phyloP scores from a whole-genome alignment of 805 yeast species.

The Candida wancherniae region DNA sequence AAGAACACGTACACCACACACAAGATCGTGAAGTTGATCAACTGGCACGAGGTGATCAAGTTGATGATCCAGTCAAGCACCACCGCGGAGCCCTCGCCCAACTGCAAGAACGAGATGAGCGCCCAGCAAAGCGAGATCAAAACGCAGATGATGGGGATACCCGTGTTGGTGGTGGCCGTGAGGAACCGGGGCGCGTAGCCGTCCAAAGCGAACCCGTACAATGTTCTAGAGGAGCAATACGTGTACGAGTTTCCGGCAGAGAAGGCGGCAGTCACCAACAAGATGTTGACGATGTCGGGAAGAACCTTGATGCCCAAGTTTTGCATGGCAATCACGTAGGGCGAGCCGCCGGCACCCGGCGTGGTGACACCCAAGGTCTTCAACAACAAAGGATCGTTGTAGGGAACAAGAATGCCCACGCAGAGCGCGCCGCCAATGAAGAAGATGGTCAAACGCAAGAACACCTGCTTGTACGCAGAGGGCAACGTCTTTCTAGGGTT shows the following conservation, averaged over 20 bases:
- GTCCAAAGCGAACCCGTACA: constrained; percentile 66
- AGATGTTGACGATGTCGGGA: constrained; percentile 73
- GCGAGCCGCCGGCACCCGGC: constrained; percentile 80
- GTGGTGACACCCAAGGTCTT: constrained; percentile 51
- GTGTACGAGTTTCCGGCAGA: constrained; percentile 80
- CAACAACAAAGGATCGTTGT: constrained; percentile 55
- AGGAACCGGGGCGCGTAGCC: constrained; percentile 71
- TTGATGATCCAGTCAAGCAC: constrained; percentile 35
- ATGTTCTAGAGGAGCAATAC: constrained; percentile 71
- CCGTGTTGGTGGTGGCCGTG: constrained; percentile 45
- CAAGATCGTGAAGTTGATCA: constrained; percentile 26
- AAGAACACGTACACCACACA: constrained; percentile 19
- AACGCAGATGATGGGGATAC: constrained; percentile 46
- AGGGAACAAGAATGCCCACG: constrained; percentile 73
- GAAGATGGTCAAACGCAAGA: constrained; percentile 60
- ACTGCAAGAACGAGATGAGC: constrained; percentile 58
- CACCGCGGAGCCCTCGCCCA: constrained; percentile 26
- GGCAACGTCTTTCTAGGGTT: constrained; percentile 71
- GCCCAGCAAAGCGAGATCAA: constrained; percentile 48
- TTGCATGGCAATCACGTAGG: constrained; percentile 77
- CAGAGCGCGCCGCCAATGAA: constrained; percentile 72
- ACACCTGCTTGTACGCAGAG: constrained; percentile 73
- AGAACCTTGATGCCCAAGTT: constrained; percentile 60
- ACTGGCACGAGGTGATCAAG: constrained; percentile 26
- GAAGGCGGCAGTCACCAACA: constrained; percentile 70